Conservation (phyloP, 495 filamentous ascomycete species). For the Podospora fimiseda region DNA sequence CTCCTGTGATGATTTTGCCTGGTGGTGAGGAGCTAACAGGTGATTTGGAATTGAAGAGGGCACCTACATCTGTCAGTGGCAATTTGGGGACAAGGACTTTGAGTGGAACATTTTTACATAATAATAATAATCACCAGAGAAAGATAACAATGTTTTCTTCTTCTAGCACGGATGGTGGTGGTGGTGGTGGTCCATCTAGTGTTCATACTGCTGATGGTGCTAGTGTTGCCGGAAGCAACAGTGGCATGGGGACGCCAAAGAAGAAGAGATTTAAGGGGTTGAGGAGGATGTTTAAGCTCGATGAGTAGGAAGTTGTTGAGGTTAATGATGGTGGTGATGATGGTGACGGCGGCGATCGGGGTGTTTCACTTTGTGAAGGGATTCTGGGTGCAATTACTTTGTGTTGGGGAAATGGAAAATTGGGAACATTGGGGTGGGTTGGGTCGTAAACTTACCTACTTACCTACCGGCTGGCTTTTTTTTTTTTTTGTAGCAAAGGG, state of each 20-base stretch:
- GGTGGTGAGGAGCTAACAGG: background rate
- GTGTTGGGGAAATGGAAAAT: too few species aligned
- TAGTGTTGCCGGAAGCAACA: conserved; percentile 24
- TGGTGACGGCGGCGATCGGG: background rate
- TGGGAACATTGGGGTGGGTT: too few species aligned
- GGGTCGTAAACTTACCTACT: too few species aligned
- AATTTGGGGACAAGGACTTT: conserved; percentile 29
- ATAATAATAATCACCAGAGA: conserved; percentile 9
- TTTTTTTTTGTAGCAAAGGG: too few species aligned
- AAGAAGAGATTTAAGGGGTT: conserved; percentile 55
- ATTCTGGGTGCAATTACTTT: background rate
- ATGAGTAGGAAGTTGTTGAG: conserved; percentile 30
- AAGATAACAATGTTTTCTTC: too few species aligned
- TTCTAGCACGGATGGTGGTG: conserved; percentile 13
- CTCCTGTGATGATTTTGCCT: background rate
- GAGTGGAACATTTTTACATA: conserved; percentile 1
- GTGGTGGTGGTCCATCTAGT: too few species aligned
- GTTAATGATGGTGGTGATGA: background rate
- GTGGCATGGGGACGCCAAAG: too few species aligned
- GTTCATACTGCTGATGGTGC: conserved; percentile 23
- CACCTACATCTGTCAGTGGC: conserved; percentile 9
- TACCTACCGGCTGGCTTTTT: too few species aligned
- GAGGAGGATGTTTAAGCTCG: conserved; percentile 51
- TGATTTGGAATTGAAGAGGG: background rate
- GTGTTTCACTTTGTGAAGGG: background rate